A percentile compares a stretch with the other conserved stretches of the same genome.
Evolutionary conservation across 768 basidiomycete species (phyloP).

Genomic region (Trametes sanguinea): DNA sequence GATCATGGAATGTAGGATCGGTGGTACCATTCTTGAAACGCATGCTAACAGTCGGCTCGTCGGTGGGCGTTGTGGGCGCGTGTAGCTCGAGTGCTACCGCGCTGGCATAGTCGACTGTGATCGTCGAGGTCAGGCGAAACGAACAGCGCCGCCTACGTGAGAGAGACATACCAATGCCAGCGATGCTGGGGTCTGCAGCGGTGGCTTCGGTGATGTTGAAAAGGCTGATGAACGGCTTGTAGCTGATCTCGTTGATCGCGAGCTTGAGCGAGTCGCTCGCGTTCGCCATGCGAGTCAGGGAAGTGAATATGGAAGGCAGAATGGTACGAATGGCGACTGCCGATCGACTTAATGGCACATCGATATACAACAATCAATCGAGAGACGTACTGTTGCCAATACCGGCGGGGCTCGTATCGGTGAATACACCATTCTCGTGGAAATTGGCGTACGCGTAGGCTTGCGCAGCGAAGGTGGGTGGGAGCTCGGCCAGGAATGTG

Average conservation of each 20-base stretch:
- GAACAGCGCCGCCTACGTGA: not conserved
- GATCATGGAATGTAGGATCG: constrained; percentile 46
- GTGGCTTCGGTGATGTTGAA: constrained; percentile 74
- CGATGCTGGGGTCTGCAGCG: constrained; percentile 49
- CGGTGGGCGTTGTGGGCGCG: constrained; percentile 37
- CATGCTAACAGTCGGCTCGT: constrained; percentile 53
- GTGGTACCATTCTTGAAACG: constrained; percentile 70
- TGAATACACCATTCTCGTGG: constrained; percentile 44
- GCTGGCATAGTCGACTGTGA: constrained; percentile 62
- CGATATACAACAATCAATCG: too few species aligned
- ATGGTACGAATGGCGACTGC: constrained; percentile 69
- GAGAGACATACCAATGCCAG: constrained; percentile 52
- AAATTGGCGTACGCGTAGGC: constrained; percentile 41
- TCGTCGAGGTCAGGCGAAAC: not conserved
- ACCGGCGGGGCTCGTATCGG: constrained; percentile 27
- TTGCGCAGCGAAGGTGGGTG: constrained; percentile 30
- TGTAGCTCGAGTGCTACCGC: constrained; percentile 60
- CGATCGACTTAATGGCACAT: too few species aligned
- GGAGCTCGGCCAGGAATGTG: constrained; percentile 32
- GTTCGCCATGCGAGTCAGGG: constrained; percentile 53
- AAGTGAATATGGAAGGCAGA: constrained; percentile 57
- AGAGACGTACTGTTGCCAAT: constrained; percentile 38
- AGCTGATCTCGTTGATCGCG: constrained; percentile 60
- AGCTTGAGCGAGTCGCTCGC: constrained; percentile 55
- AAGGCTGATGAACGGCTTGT: constrained; percentile 76